Percentiles rank a stretch among this genome's conserved stretches.
These are phyloP conservation scores for Amesomyces nigricolor DNA, from an alignment of 2,329 filamentous ascomycete species.

Conservation along the genomic window DNA sequence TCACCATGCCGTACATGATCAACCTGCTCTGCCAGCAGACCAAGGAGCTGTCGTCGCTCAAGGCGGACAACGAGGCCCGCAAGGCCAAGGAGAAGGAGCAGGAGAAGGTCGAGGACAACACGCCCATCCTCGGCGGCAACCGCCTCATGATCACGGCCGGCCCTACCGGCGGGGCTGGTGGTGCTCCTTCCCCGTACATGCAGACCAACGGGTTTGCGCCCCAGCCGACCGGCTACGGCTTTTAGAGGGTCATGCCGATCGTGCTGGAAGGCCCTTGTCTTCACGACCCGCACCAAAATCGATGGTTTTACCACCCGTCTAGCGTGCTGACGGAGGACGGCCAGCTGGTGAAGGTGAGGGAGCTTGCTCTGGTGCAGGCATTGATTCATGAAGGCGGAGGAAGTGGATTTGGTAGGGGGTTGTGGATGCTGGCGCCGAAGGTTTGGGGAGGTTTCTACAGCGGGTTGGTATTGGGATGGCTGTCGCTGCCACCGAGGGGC, in stretches of 20 bases:
- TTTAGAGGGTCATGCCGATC: slow-evolving; percentile 38
- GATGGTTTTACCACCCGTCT: slow-evolving; percentile 20
- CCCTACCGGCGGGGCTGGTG: slow-evolving; percentile 48
- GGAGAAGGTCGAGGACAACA: slow-evolving; percentile 84
- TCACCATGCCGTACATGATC: slow-evolving; percentile 99
- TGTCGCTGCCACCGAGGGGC: not conserved
- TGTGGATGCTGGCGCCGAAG: not conserved
- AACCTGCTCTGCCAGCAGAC: slow-evolving; percentile 92
- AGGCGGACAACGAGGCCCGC: slow-evolving; percentile 83
- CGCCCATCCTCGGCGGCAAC: slow-evolving; percentile 82
- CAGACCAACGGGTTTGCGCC: slow-evolving; percentile 86
- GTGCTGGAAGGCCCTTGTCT: slow-evolving; percentile 21
- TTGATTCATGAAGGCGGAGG: not conserved
- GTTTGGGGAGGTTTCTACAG: not conserved
- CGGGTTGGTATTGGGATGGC: too few relatives aligned
- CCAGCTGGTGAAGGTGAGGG: slow-evolving; percentile 4
- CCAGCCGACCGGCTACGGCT: slow-evolving; percentile 75
- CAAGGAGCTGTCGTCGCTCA: slow-evolving; percentile 73
- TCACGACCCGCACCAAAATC: slow-evolving; percentile 14
- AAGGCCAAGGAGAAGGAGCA: slow-evolving; percentile 36
- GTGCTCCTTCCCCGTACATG: slow-evolving; percentile 56
- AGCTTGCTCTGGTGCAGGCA: not conserved
- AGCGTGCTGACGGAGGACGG: not conserved
- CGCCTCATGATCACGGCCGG: slow-evolving; percentile 96
- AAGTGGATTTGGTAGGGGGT: not conserved